Evolutionary conservation across 2,329 filamentous ascomycete genomes (phyloP).

Genomic region (Monosporascus cannonballus): DNA sequence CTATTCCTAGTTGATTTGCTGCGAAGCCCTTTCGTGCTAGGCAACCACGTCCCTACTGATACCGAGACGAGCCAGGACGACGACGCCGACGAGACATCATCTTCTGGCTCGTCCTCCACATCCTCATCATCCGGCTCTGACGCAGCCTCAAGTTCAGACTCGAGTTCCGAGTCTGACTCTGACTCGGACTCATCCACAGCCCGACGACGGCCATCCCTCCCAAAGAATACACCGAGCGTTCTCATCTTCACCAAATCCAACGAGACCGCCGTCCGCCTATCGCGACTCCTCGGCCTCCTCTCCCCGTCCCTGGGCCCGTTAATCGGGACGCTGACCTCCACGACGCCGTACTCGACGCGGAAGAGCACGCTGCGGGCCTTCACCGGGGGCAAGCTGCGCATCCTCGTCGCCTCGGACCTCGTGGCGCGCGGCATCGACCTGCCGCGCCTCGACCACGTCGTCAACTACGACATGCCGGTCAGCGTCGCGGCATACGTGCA

Average conservation of each 20-base stretch:
- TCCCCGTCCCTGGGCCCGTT: constrained; percentile 49
- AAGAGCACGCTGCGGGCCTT: constrained; percentile 65
- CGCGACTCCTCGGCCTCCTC: constrained; percentile 67
- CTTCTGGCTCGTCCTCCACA: constrained; percentile 12
- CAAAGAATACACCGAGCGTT: constrained; percentile 35
- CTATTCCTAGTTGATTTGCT: constrained; percentile 79
- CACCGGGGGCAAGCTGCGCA: constrained; percentile 52
- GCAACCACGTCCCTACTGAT: constrained; percentile 6
- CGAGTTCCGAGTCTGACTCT: constrained; percentile 23
- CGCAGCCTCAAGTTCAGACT: constrained; percentile 29
- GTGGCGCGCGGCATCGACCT: constrained; percentile 87
- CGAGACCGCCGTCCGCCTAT: constrained; percentile 80
- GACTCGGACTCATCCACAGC: constrained; percentile 13
- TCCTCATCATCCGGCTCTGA: constrained; percentile 20
- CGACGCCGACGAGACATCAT: constrained; percentile 28
- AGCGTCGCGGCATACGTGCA: constrained; percentile 83
- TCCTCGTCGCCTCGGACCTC: constrained; percentile 89
- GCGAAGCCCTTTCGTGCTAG: constrained; percentile 44
- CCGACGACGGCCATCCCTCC: too few relatives aligned
- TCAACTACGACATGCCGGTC: constrained; percentile 89
- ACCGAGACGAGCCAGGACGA: constrained; percentile 11
- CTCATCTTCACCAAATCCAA: constrained; percentile 90
- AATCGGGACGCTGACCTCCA: constrained; percentile 70
- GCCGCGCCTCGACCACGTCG: constrained; percentile 69
- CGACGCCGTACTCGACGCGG: constrained; percentile 65